These are phyloP conservation scores for Pseudozyma hubeiensis DNA, from an alignment of 1,284 basidiomycete species.

Conservation along the genomic window DNA sequence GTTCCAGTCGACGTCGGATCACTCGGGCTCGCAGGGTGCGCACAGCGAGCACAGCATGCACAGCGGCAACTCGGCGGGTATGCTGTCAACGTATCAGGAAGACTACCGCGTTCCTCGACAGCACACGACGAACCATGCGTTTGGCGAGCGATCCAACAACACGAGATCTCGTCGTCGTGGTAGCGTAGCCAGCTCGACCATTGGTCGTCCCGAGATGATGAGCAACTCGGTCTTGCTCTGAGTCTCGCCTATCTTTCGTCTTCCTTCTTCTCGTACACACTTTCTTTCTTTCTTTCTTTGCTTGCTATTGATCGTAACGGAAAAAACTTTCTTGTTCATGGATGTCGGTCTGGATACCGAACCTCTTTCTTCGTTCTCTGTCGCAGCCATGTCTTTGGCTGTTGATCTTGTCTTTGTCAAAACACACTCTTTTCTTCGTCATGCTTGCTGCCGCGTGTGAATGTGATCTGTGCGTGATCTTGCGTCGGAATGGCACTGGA, in stretches of 20 bases:
- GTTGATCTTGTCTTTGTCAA: not conserved
- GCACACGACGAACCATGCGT: constrained; percentile 33
- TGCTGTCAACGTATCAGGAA: constrained; percentile 40
- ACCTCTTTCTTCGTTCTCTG: not conserved
- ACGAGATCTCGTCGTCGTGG: constrained; percentile 22
- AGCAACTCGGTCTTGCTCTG: constrained; percentile 49
- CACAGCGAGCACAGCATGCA: constrained; percentile 31
- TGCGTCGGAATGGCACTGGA: too few species aligned
- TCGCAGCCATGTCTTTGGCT: not conserved
- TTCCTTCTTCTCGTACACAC: not conserved
- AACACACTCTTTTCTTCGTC: not conserved
- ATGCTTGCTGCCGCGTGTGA: too few species aligned
- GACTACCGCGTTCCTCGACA: constrained; percentile 41
- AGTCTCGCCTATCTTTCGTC: constrained; percentile 2
- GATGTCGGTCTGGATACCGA: constrained; percentile 29
- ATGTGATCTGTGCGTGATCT: too few species aligned
- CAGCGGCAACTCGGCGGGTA: constrained; percentile 17
- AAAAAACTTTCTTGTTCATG: constrained; percentile 13
- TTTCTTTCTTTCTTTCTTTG: not conserved
- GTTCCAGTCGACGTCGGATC: constrained; percentile 28
- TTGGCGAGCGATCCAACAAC: constrained; percentile 13
- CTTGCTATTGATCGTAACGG: constrained; percentile 30
- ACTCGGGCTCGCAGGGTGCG: constrained; percentile 23
- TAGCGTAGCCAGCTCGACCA: constrained; percentile 45
- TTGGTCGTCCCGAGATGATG: constrained; percentile 52